Evolutionary conservation across 345 rosid species (phyloP), one percentile per base, ranked within the genome.

Genomic region (Pistacia vera): DNA sequence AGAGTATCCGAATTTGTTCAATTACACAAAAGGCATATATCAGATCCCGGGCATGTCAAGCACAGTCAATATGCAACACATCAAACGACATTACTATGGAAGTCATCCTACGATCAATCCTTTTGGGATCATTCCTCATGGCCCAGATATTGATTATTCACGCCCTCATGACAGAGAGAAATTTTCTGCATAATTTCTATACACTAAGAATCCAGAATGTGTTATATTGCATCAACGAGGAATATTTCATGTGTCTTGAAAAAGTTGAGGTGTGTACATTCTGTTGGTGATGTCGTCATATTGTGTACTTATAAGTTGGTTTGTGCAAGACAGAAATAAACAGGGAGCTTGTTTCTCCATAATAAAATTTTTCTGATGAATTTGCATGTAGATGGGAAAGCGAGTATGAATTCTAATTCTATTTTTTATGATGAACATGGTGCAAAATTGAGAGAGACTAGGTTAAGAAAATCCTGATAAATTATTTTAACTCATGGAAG

Each of bases 61-160:
- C 74, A 80, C 93, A 1, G 94, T 92, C 57, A 84, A 89, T 81
- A 81, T 90, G 94, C 79, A 76, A 61, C 94, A 90, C 73, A 92
- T 92, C 76, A 92, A 92, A 87, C 83, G 83, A 1, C 91, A 89
- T 75, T 92, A 90, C 75, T 92, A 92, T 33, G 94, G 97, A 60
- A 92, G 97, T 74, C 91, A 90, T 70, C 97, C 94, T 73, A 73
- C 90, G 1, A 86, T 90, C 65, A 89, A 92, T 80, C 90, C 90
- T 11, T 86, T 75, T 14, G 94, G 94, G 41, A 88, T 92, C 66
- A 71, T 92, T 63, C 94, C 94, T 68, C 65, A 55, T 10, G 97
- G 97, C 67, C 97, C 92, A n/a, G 80, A 89, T 64, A 77, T 86
- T 11, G 83, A 90, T 79, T 92, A 85, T 65, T 72, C 89, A 17